A percentile compares a stretch with the other conserved stretches of the same genome.
These are phyloP conservation scores for Pythium monospermum DNA, from an alignment of 352 stramenopile genomes.

Conservation along the genomic window DNA sequence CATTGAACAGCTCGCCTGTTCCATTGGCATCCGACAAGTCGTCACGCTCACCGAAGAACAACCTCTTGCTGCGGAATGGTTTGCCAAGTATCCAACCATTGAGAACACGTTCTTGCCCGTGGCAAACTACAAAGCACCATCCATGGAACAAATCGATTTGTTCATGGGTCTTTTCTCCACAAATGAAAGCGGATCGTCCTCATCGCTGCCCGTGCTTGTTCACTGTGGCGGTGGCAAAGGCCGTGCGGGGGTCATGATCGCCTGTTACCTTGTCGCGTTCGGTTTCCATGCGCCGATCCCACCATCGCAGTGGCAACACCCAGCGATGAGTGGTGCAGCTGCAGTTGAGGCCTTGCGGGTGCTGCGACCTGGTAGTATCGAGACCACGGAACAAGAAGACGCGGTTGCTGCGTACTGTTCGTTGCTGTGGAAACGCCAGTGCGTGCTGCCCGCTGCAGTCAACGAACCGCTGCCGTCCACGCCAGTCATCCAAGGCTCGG, in stretches of 20 bases:
- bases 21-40: constrained; percentile 15
- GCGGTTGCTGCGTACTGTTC: constrained; percentile 43
- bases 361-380: constrained; percentile 50
- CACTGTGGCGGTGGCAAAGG: constrained; percentile 68
- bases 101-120: constrained; percentile 41
- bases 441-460: constrained; percentile 23
- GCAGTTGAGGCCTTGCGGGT: constrained; percentile 37
- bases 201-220: constrained; percentile 35
- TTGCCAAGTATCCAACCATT: constrained; percentile 20
- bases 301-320: constrained; percentile 28
- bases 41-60: constrained; percentile 26
- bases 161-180: constrained; percentile 38
- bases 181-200: not conserved
- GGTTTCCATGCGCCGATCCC: constrained; percentile 34
- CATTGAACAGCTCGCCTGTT: constrained; percentile 15
- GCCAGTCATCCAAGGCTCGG: constrained; percentile 26
- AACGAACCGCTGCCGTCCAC: constrained; percentile 28
- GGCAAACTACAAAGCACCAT: constrained; percentile 50
- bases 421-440: constrained; percentile 49
- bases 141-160: constrained; percentile 49
- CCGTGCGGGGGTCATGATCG: constrained; percentile 53
- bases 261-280: constrained; percentile 60
- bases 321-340: constrained; percentile 35
- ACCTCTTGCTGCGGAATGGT: constrained; percentile 20
- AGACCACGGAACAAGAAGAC: constrained; percentile 48